Percentiles rank a stretch among this genome's conserved stretches.
phyloP scores from a whole-genome alignment of 352 stramenopile genomes.

The Globisporangium splendens region DNA sequence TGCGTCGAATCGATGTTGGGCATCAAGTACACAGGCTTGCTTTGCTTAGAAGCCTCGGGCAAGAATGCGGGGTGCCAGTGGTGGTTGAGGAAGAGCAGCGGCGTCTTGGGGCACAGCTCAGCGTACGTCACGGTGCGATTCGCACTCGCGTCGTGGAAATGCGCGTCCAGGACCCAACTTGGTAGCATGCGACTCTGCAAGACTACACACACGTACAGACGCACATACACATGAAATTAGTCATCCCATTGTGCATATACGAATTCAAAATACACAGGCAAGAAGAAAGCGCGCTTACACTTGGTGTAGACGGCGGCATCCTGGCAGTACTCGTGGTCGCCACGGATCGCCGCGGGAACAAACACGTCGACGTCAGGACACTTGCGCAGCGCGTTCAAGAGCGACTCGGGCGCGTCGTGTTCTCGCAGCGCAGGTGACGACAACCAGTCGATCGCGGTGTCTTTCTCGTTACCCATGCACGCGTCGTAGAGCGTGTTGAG shows the following conservation, averaged over 20 bases:
- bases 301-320: conserved; percentile 66
- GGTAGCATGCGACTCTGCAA: conserved; percentile 10
- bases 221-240: background rate
- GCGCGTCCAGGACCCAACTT: conserved; percentile 5
- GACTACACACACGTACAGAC: conserved; percentile 1
- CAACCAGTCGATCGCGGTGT: background rate
- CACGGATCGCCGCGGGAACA: conserved; percentile 7
- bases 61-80: conserved; percentile 34
- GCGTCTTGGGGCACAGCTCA: conserved; percentile 47
- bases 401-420: no score
- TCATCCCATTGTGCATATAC: background rate
- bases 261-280: background rate
- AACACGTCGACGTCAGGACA: conserved; percentile 62
- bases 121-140: conserved; percentile 28
- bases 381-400: conserved; percentile 19
- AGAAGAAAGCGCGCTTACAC: conserved; percentile 29
- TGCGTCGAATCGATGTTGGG: conserved; percentile 60
- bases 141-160: background rate
- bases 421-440: no score
- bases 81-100: conserved; percentile 58
- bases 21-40: conserved; percentile 47
- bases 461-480: conserved; percentile 1
- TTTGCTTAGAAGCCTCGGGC: conserved; percentile 18
- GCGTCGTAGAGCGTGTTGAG: conserved; percentile 8
- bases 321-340: conserved; percentile 53